Conservation (phyloP, 495 filamentous ascomycete species). For the Lichenothelia convexa region DNA sequence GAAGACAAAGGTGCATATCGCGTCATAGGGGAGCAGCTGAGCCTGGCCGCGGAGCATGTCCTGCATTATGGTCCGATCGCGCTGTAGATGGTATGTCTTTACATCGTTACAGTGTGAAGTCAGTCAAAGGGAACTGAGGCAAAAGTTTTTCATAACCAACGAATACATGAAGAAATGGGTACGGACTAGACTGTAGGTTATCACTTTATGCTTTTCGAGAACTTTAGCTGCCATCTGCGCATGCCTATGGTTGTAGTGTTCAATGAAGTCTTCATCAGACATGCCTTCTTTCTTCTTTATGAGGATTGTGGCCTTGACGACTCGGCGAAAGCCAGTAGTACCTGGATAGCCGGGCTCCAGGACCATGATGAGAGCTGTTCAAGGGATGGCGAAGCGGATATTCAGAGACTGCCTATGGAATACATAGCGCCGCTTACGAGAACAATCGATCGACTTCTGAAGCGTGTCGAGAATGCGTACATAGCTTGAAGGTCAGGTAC, state of each 20-base stretch:
- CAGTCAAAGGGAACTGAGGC: no score
- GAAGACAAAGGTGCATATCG: slow-evolving; percentile 26
- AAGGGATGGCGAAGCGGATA: no score
- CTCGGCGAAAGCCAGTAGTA: slow-evolving; percentile 23
- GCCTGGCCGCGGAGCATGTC: slow-evolving; percentile 25
- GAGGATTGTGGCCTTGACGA: slow-evolving; percentile 23
- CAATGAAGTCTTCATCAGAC: slow-evolving; percentile 22
- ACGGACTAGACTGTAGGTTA: slow-evolving; percentile 24
- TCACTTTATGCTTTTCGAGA: slow-evolving; percentile 19
- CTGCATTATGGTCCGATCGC: slow-evolving; percentile 22
- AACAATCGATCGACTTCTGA: no score
- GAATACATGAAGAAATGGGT: background rate
- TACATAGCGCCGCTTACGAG: no score
- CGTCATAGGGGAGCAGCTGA: slow-evolving; percentile 21
- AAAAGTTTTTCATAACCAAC: no score
- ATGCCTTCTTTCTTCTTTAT: slow-evolving; percentile 26
- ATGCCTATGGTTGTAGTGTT: slow-evolving; percentile 24
- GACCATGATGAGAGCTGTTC: slow-evolving; percentile 13
- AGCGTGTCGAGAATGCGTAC: no score
- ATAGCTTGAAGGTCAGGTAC: no score
- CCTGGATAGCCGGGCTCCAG: slow-evolving; percentile 24
- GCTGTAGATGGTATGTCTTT: slow-evolving; percentile 22
- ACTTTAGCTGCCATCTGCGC: slow-evolving; percentile 23
- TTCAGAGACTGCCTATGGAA: no score
- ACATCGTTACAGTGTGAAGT: background rate